Base-by-base conservation (phyloP, 768 basidiomycete genomes). In the Leucocoprinus birnbaumii region DNA sequence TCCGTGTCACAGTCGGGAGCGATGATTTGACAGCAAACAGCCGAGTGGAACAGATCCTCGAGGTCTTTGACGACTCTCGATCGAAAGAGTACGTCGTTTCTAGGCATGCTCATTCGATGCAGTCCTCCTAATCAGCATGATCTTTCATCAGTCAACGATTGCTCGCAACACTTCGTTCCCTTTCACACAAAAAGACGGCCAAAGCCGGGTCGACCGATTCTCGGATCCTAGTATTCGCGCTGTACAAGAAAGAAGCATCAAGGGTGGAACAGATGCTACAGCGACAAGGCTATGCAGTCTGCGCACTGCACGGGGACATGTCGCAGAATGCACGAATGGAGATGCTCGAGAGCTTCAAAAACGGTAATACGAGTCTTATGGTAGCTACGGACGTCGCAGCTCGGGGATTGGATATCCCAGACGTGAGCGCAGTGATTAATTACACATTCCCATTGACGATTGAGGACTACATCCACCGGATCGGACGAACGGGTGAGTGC, bases 361-460 rank as follows among this genome's bases (percentile, higher is more conserved):
- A 77, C 27, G 96, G 95, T 2, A 79, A 76, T 48, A 88, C 85
- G 6, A 83, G 86, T 40, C 66, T 98, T 24, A 77, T 98, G 59
- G 96, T 99, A 48, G 97, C 97, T 8, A 99, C 93, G 21, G 97
- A 99, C 67, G 97, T 99, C 8, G 97, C 97, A 5, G 94, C 97
- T 44, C 84, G 97, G 51, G 97, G 97, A 8, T 75, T 99, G 59
- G 97, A 99, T 75, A 98, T 99, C 63, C 95, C 97, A 2, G 87
- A 96, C 65, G 97, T 99, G 26, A 90, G 85, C 22, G 82, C 87
- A 22, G 97, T 99, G 45, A 84, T 98, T 68, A 97, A 98, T 72
- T 96, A 97, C 65, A 95, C 91, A n/a, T 98, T 95, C 74, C 96
- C 96, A 38, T 75, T 99, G 65, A 98, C 94, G 2, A 88, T 98